Evolutionary conservation across 495 filamentous ascomycete genomes (phyloP), one percentile per base, ranked within the genome.

Genomic region (Parathielavia hyrcaniae): DNA sequence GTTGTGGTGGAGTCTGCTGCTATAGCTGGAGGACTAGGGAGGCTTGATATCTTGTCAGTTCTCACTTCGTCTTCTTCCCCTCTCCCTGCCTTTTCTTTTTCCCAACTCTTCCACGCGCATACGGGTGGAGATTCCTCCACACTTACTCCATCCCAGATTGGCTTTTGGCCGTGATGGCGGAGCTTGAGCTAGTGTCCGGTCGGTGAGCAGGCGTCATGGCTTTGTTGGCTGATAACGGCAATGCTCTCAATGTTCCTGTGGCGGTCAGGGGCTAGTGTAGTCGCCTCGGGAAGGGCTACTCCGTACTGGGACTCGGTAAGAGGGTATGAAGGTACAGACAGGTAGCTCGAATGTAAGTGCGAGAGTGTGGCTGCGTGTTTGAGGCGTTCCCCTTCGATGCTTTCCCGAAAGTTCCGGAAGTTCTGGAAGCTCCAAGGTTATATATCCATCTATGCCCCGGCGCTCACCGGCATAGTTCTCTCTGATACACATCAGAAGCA

Each of bases 31-130:
- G 47, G 47, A 16, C 17, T 2, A 17, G 10, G 13, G 48, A 17
- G 32, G 11, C 0, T 5, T 14, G n/a, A 17, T 50, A 38, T 22
- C 48, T 38, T n/a, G 63, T 66, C 63, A 66, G 61, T 61, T 66
- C 51, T 63, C 63, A 63, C 43, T 60, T 60, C 26, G 22, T 35
- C 17, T 38, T 38, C 20, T 50, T 50, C 16, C 17, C n/a, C 17
- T 17, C 17, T 7, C 40, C 40, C 16, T 19, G 32, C 9, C 36
- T 53, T 57, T 38, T 19, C 38, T 56, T 57, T 35, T 16, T 4
- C 47, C 0, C 30, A 34, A 16, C 10, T 47, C 13, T 19, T 19
- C 35, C 48, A n/a, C 53, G 38, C 51, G 58, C 53, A 57, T 61
- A 38, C 32, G 30, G 38, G 14, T 41, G 44, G 45, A 34, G 40